phyloP scores from a whole-genome alignment of 169 alveolate genomes.

The Eimeria necatrix region DNA sequence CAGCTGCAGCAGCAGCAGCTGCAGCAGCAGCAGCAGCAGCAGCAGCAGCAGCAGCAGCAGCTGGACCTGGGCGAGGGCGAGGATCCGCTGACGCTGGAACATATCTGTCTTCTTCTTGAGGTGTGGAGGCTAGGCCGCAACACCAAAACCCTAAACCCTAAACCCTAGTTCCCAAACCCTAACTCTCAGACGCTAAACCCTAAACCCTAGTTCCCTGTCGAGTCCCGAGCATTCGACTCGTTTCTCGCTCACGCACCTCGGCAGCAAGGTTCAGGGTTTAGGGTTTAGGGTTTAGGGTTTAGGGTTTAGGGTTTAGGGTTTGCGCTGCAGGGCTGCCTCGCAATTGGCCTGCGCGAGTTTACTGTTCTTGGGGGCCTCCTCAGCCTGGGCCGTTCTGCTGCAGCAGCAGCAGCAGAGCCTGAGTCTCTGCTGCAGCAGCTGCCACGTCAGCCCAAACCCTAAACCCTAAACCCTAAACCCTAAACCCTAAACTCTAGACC shows the following conservation, averaged over 20 bases:
- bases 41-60: conserved; percentile 28
- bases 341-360: background rate
- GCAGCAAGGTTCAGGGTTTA: background rate
- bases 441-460: conserved; percentile 32
- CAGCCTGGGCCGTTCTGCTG: background rate
- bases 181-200: background rate
- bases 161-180: background rate
- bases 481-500: background rate
- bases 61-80: conserved; percentile 6
- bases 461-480: conserved; percentile 23
- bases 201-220: background rate
- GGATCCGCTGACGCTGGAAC: background rate
- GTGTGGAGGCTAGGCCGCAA: background rate
- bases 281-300: background rate
- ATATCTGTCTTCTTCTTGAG: conserved; percentile 10
- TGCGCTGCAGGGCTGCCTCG: conserved; percentile 15
- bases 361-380: background rate
- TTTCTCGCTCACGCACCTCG: background rate
- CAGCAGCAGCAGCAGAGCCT: conserved; percentile 6
- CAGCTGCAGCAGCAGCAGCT: conserved; percentile 26
- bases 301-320: conserved; percentile 35
- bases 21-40: conserved; percentile 24
- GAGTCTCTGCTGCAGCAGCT: conserved; percentile 4
- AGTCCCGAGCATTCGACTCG: no score
- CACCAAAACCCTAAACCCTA: conserved; percentile 32